These are phyloP conservation scores for Diplodia mutila DNA, from an alignment of 2,329 filamentous ascomycete genomes.

Conservation along the genomic window DNA sequence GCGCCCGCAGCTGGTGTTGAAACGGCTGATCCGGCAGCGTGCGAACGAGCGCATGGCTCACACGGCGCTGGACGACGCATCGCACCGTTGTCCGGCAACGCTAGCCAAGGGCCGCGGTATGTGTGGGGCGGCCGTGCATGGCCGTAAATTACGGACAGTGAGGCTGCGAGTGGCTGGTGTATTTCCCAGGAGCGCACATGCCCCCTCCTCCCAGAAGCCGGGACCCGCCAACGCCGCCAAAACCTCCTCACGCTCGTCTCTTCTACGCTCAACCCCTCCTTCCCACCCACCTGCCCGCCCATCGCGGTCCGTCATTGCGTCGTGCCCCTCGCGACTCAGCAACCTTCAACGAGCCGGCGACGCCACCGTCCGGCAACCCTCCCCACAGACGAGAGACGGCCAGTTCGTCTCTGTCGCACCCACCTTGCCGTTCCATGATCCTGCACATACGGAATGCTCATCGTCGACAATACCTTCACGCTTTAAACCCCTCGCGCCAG, in stretches of 20 bases:
- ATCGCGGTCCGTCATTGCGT: slow-evolving; percentile 19
- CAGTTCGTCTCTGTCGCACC: slow-evolving; percentile 26
- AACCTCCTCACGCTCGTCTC: slow-evolving; percentile 22
- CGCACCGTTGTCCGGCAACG: slow-evolving; percentile 16
- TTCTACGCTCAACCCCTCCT: slow-evolving; percentile 18
- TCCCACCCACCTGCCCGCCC: slow-evolving; percentile 9
- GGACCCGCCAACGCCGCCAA: slow-evolving; percentile 18
- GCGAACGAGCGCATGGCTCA: slow-evolving; percentile 14
- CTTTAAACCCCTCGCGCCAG: slow-evolving; percentile 26
- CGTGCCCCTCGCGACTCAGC: slow-evolving; percentile 9
- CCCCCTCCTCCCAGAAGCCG: slow-evolving; percentile 18
- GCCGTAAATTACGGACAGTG: slow-evolving; percentile 18
- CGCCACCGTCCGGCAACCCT: slow-evolving; percentile 17
- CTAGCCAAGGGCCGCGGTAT: slow-evolving; percentile 22
- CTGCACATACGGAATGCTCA: slow-evolving; percentile 27
- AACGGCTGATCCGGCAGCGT: slow-evolving; percentile 10
- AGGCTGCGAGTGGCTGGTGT: slow-evolving; percentile 24
- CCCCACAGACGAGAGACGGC: slow-evolving; percentile 24
- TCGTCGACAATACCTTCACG: slow-evolving; percentile 25
- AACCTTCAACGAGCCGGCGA: slow-evolving; percentile 1
- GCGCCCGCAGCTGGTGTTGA: slow-evolving; percentile 16
- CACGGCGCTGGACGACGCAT: slow-evolving; percentile 18
- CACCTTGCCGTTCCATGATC: slow-evolving; percentile 24
- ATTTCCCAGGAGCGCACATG: slow-evolving; percentile 18
- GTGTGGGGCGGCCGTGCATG: slow-evolving; percentile 19